Conservation (phyloP, 2,329 filamentous ascomycete species). For the Dactylonectria macrodidyma region DNA sequence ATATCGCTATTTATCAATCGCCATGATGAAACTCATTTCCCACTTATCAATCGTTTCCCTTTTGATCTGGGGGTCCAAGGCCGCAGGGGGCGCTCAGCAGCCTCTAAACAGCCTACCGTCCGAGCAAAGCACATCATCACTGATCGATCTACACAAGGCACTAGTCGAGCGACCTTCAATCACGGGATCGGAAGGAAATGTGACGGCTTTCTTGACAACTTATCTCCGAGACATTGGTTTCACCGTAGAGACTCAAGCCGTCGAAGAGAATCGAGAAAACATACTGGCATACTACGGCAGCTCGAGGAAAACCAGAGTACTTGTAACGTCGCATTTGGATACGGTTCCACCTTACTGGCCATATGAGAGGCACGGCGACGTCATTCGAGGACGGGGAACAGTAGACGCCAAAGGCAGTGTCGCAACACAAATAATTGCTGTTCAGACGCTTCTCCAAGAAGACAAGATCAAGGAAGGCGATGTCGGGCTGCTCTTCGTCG, state of each 20-base stretch:
- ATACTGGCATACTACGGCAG: conserved; percentile 74
- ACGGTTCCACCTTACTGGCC: conserved; percentile 77
- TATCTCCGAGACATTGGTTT: conserved; percentile 69
- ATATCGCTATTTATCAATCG: background rate
- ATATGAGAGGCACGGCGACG: conserved; percentile 66
- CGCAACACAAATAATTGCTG: conserved; percentile 40
- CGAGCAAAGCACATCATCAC: background rate
- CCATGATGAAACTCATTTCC: background rate
- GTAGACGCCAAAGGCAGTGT: conserved; percentile 77
- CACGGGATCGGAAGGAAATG: conserved; percentile 2
- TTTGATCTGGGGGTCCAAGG: background rate
- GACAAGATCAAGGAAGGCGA: conserved; percentile 38
- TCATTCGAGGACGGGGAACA: conserved; percentile 72
- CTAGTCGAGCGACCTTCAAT: conserved; percentile 2
- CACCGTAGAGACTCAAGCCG: conserved; percentile 49
- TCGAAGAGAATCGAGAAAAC: conserved; percentile 67
- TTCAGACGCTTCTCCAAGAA: conserved; percentile 36
- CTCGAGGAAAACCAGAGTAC: conserved; percentile 65
- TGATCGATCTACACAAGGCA: background rate
- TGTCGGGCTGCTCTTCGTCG: conserved; percentile 42
- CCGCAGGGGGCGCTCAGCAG: background rate
- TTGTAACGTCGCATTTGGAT: conserved; percentile 84
- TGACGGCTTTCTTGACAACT: background rate
- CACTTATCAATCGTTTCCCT: background rate
- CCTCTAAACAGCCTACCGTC: background rate